phyloP scores from a whole-genome alignment of 2,329 filamentous ascomycete genomes.

The Diplodia sapinea region DNA sequence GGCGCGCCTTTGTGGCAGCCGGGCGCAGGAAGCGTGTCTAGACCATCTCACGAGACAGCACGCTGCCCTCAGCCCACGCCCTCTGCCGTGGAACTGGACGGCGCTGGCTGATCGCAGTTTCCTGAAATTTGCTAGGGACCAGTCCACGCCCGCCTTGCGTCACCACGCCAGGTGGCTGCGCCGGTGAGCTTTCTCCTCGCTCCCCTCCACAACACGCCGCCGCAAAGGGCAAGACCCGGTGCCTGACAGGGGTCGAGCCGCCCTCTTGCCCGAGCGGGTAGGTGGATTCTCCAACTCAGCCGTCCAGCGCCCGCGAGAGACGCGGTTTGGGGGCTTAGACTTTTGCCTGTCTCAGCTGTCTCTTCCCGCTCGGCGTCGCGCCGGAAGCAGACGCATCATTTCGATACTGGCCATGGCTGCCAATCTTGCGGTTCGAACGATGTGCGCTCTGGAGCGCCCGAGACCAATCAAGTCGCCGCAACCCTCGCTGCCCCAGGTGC shows the following conservation, averaged over 20 bases:
- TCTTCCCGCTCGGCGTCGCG: not conserved
- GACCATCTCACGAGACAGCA: slow-evolving; percentile 25
- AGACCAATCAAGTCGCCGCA: slow-evolving; percentile 3
- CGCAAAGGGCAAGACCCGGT: slow-evolving; percentile 25
- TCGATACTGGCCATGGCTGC: slow-evolving; percentile 1
- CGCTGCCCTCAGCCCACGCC: slow-evolving; percentile 23
- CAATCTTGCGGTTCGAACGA: slow-evolving; percentile 6
- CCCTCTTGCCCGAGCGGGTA: slow-evolving; percentile 15
- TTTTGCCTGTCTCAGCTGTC: not conserved
- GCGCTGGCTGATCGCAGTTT: slow-evolving; percentile 27
- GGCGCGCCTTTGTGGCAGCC: slow-evolving; percentile 19
- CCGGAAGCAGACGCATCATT: slow-evolving; percentile 1
- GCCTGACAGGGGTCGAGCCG: slow-evolving; percentile 17
- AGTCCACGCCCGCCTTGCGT: slow-evolving; percentile 7
- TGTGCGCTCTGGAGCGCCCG: not conserved
- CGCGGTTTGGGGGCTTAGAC: not conserved
- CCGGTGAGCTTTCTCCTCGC: slow-evolving; percentile 14
- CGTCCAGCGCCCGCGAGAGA: not conserved
- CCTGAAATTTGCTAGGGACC: slow-evolving; percentile 23
- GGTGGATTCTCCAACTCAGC: slow-evolving; percentile 7
- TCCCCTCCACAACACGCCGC: slow-evolving; percentile 2
- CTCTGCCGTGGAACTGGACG: slow-evolving; percentile 15
- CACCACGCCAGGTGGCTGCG: slow-evolving; percentile 6
- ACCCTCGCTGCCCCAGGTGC: slow-evolving; percentile 21
- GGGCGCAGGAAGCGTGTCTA: not conserved